phyloP scores from a whole-genome alignment of 2,329 filamentous ascomycete genomes.

The Diaporthe australafricana region DNA sequence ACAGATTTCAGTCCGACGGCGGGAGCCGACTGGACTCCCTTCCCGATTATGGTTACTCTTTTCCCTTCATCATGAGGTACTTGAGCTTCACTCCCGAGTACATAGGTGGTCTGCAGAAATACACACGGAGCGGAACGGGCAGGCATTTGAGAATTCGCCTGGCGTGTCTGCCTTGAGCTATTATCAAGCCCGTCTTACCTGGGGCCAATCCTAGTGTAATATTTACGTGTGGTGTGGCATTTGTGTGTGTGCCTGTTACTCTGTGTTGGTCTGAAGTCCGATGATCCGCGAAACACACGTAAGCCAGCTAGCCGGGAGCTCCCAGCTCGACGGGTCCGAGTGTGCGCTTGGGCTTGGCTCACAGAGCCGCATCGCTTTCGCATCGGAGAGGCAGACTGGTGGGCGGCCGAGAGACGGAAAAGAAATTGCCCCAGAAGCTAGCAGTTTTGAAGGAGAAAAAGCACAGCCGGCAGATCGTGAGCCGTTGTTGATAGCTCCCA shows the following conservation, averaged over 20 bases:
- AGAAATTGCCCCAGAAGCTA: neutral
- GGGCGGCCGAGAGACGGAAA: neutral
- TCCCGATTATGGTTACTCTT: neutral
- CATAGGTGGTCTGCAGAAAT: slow-evolving; percentile 17
- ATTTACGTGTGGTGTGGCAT: neutral
- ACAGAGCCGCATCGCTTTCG: slow-evolving; percentile 11
- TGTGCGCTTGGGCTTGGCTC: neutral
- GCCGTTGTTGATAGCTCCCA: neutral
- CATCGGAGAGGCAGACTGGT: neutral
- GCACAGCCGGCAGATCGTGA: neutral
- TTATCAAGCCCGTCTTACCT: slow-evolving; percentile 18
- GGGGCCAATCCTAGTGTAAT: slow-evolving; percentile 11
- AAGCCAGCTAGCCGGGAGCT: slow-evolving; percentile 19
- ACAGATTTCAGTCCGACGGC: neutral
- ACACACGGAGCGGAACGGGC: neutral
- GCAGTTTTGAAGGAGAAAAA: neutral
- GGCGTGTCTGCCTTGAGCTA: slow-evolving; percentile 26
- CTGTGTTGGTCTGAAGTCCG: slow-evolving; percentile 8
- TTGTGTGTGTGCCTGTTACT: neutral
- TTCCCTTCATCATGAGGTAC: slow-evolving; percentile 7
- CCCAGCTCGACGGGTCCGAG: slow-evolving; percentile 5
- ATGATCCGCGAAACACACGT: neutral
- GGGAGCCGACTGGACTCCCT: neutral
- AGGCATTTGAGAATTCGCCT: neutral
- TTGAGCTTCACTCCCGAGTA: neutral